Base-by-base conservation (phyloP, 352 stramenopile genomes). In the Globisporangium barbulae region DNA sequence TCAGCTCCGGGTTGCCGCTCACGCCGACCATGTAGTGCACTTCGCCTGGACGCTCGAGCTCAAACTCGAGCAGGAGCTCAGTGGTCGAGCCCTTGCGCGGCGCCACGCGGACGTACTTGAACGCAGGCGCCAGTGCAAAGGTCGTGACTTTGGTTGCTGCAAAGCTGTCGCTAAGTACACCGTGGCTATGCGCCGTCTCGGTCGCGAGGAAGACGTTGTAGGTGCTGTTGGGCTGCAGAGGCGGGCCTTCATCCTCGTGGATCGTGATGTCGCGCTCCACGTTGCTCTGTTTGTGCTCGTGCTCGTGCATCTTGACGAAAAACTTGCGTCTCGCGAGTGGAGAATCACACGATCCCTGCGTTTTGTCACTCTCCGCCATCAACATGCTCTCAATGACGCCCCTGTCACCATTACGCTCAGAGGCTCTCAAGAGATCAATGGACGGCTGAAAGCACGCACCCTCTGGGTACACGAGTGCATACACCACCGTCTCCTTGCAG, bases 81-180 rank as follows among this genome's bases (percentile, higher is more conserved):
- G 84, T 94, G 53, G 86, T 94, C 2, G 86, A 92, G 31, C 82
- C 86, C 19, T 75, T 77, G 5, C 85, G 83, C 1, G 84, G 86
- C 5, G 73, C 53, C 12, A 91, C 53, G 6, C 54, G 47, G 2
- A 92, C 22, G 22, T 74, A 63, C 1, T 66, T 74, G 57, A 94
- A 89, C 5, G 17, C 71, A 22, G 86, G 82, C 0, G 84, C 74
- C 17, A 61, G 31, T 1, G 73, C 68, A 28, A 79, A 74, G 0
- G 86, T 92, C 48, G 65, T 77, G 17, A 89, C 82, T 0, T 48
- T 21, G 0, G 65, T 75, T 7, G 67, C 58, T 9, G 71, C 45
- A 49, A 87, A 90, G 5, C 22, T 31, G 3, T 80, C 64, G 53
- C 84, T 91, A 4, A 93, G 33, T 9, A 94, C 83, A 12, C 84